These are phyloP conservation scores for Obba rivulosa DNA, from an alignment of 768 basidiomycete species.

Conservation along the genomic window DNA sequence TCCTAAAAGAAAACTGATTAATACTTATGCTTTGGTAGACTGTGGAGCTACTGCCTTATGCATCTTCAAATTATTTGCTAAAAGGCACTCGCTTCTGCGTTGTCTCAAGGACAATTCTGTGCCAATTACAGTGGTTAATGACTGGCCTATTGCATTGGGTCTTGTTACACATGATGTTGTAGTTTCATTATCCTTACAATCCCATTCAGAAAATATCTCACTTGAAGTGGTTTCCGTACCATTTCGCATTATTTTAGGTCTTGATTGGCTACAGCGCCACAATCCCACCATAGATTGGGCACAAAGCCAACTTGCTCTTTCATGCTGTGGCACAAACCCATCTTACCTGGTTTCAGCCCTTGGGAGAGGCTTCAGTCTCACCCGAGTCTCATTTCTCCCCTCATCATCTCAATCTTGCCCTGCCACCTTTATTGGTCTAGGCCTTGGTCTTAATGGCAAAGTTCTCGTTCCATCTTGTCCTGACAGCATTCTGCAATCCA, in stretches of 20 bases:
- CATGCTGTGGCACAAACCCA: slow-evolving; percentile 13
- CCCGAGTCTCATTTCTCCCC: background rate
- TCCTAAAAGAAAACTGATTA: slow-evolving; percentile 26
- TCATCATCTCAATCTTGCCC: background rate
- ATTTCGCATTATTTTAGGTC: slow-evolving; percentile 8
- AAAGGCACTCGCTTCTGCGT: no score
- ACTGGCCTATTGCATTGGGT: no score
- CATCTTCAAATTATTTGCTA: no score
- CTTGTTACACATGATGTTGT: slow-evolving; percentile 35
- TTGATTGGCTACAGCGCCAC: slow-evolving; percentile 10
- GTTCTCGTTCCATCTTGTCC: background rate
- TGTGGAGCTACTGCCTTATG: slow-evolving; percentile 31
- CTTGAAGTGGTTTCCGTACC: slow-evolving; percentile 27
- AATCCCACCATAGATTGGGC: slow-evolving; percentile 24
- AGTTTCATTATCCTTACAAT: slow-evolving; percentile 19
- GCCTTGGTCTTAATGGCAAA: slow-evolving; percentile 15
- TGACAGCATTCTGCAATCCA: background rate
- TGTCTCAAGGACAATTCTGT: no score
- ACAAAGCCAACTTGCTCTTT: slow-evolving; percentile 19
- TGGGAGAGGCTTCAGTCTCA: slow-evolving; percentile 25
- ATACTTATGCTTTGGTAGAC: slow-evolving; percentile 33
- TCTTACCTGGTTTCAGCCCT: slow-evolving; percentile 15
- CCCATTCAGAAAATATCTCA: slow-evolving; percentile 24
- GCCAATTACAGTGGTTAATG: no score
- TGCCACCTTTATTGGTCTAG: slow-evolving; percentile 22